phyloP scores from a whole-genome alignment of 257 asterid genomes.

The Solanum appendiculatum region DNA sequence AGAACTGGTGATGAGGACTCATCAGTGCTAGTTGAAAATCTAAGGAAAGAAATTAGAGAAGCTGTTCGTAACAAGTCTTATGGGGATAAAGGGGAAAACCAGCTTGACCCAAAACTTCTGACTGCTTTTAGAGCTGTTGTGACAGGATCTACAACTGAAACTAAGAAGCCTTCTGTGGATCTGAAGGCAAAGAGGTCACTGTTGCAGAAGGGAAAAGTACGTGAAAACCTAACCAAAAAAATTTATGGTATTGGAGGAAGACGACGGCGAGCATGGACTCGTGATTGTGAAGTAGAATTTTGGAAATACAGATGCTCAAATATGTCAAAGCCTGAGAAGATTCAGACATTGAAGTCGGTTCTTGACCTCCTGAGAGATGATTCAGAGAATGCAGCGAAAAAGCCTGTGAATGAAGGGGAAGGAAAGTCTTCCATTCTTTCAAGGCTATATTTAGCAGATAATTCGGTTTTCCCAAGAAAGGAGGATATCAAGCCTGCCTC shows the following conservation, averaged over 20 bases:
- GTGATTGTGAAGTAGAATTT: conserved; percentile 95
- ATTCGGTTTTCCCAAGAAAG: conserved; percentile 82
- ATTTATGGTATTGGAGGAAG: conserved; percentile 87
- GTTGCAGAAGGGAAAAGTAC: conserved; percentile 89
- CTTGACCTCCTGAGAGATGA: conserved; percentile 63
- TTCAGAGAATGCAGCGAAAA: conserved; percentile 23
- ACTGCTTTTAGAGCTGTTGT: conserved; percentile 93
- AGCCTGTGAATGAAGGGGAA: conserved; percentile 36
- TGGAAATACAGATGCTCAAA: conserved; percentile 92
- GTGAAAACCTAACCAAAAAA: conserved; percentile 85
- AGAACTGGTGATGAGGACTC: conserved; percentile 65
- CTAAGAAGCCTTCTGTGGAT: conserved; percentile 48
- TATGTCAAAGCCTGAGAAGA: conserved; percentile 62
- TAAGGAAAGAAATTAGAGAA: conserved; percentile 74
- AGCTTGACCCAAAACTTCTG: conserved; percentile 78
- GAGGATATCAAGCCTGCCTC: conserved; percentile 60
- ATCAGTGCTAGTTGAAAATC: conserved; percentile 54
- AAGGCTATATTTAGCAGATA: conserved; percentile 87
- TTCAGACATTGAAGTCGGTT: conserved; percentile 83
- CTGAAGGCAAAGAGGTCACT: conserved; percentile 67
- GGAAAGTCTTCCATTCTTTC: conserved; percentile 58
- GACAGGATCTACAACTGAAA: conserved; percentile 61
- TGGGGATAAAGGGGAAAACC: conserved; percentile 45
- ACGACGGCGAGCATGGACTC: conserved; percentile 81
- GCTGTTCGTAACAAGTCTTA: conserved; percentile 79